Base-by-base conservation (phyloP, 495 filamentous ascomycete species). In the Monascus purpureus region DNA sequence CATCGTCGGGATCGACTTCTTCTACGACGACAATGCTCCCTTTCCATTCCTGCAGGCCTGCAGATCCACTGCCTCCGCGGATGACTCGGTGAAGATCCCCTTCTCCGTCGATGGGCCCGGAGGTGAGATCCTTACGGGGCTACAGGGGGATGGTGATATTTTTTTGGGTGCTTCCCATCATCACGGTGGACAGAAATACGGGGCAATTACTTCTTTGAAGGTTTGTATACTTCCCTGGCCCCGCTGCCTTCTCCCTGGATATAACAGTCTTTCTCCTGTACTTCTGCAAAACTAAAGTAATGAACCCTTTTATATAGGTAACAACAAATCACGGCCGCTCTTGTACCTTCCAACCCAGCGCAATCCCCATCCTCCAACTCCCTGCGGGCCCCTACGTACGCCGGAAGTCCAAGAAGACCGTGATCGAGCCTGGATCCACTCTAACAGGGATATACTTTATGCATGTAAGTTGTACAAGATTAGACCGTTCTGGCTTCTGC, bases 171-270 rank as follows among this genome's bases (percentile, higher is more conserved):
- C 58, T 58, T 15, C 62, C 58, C n/a, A n/a, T n/a, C 29, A 67
- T 63, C 25, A 41, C 31, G 36, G 37, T 46, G 26, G 62, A 59
- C 35, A 70, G 61, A n/a, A 69, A 63, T 12, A 62, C 61, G 25
- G 70, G 35, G 18, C 13, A 6, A 18, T 30, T 16, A 30, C 28
- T 14, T 30, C 28, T 18, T 30, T 30, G 28, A 30, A 30, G 28
- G 28, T 30, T 6, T 11, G 28, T 28, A 28, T 28, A 7, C 8
- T 8, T 28, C 13, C 13, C 12, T 11, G 8, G 5, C 13, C 13
- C 13, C 26, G 7, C 13, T 6, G 8, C 13, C 13, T 13, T 6
- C 13, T 28, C 26, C 13, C 13, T 13, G 8, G 6, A 8, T 28
- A 11, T 14, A 6, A 1, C 28, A 14, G n/a, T n/a, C n/a, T n/a